Percentiles rank a stretch among this genome's conserved stretches.
These are phyloP conservation scores for Eutypella sp. DNA, from an alignment of 2,329 filamentous ascomycete species.

Conservation along the genomic window DNA sequence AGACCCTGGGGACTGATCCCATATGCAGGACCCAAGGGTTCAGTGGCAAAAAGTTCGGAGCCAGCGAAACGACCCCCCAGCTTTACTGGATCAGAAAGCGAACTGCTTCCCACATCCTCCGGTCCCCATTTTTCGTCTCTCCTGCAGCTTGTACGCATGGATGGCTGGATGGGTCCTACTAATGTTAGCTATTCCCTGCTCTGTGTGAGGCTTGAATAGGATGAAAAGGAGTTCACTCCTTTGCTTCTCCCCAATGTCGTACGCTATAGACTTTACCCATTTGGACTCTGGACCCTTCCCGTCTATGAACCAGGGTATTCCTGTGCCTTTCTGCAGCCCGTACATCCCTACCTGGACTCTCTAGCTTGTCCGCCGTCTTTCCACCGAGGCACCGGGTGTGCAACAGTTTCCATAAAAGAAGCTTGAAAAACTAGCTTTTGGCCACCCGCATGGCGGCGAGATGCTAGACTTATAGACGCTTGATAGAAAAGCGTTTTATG, in stretches of 20 bases:
- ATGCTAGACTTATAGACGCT: neutral
- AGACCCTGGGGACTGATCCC: no score
- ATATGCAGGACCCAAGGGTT: slow-evolving; percentile 22
- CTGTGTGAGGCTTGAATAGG: neutral
- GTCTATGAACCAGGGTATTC: neutral
- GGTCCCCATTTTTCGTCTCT: slow-evolving; percentile 23
- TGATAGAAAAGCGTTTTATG: neutral
- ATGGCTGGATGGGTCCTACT: neutral
- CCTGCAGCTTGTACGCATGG: no score
- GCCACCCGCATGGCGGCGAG: neutral
- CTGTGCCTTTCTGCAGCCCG: neutral
- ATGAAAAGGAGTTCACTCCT: neutral
- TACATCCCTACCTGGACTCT: neutral
- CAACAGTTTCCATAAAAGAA: neutral
- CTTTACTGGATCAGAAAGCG: slow-evolving; percentile 16
- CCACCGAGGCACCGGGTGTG: neutral
- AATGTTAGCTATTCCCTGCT: neutral
- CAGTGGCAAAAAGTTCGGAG: slow-evolving; percentile 26
- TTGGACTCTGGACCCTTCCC: neutral
- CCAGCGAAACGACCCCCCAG: slow-evolving; percentile 16
- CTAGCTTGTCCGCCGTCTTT: neutral
- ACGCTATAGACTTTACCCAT: no score
- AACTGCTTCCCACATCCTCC: slow-evolving; percentile 17
- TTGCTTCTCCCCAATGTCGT: neutral
- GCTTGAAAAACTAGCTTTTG: neutral